A percentile compares a stretch with the other conserved stretches of the same genome.
These are phyloP conservation scores for Lyophyllum semitale DNA, from an alignment of 768 basidiomycete genomes.

Conservation along the genomic window DNA sequence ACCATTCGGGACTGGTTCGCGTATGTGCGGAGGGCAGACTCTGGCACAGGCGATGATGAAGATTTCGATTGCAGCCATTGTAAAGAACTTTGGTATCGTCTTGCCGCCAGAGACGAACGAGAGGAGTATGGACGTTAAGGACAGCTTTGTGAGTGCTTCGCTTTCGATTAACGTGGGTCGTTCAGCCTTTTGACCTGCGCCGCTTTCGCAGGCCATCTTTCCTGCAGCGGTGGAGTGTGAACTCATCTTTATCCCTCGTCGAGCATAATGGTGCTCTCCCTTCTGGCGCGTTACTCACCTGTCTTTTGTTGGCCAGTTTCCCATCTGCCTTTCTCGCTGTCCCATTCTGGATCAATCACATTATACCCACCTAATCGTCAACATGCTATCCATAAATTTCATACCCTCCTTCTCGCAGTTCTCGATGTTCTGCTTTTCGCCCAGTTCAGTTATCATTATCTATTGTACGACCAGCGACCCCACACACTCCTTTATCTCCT, in stretches of 20 bases:
- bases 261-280: slow-evolving; percentile 35
- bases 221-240: slow-evolving; percentile 79
- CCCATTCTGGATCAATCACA: neutral
- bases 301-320: neutral
- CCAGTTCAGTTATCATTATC: neutral
- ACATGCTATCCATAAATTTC: slow-evolving; percentile 11
- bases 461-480: neutral
- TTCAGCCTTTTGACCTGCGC: neutral
- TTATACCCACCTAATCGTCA: slow-evolving; percentile 9
- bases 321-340: neutral
- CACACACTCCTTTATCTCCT: slow-evolving; percentile 18
- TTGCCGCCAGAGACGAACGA: slow-evolving; percentile 73
- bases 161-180: neutral
- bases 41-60: slow-evolving; percentile 71
- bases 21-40: slow-evolving; percentile 78
- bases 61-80: slow-evolving; percentile 57
- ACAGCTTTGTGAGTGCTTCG: slow-evolving; percentile 68
- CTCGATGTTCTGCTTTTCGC: neutral
- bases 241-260: slow-evolving; percentile 62
- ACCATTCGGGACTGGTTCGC: slow-evolving; percentile 74
- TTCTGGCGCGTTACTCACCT: slow-evolving; percentile 4
- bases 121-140: slow-evolving; percentile 75
- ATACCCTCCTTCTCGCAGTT: slow-evolving; percentile 3
- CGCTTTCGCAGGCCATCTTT: slow-evolving; percentile 61
- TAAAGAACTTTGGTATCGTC: slow-evolving; percentile 66